These are phyloP conservation scores for Chrysanthemum seticuspe DNA, from an alignment of 129 eudicot genomes.

Conservation along the genomic window DNA sequence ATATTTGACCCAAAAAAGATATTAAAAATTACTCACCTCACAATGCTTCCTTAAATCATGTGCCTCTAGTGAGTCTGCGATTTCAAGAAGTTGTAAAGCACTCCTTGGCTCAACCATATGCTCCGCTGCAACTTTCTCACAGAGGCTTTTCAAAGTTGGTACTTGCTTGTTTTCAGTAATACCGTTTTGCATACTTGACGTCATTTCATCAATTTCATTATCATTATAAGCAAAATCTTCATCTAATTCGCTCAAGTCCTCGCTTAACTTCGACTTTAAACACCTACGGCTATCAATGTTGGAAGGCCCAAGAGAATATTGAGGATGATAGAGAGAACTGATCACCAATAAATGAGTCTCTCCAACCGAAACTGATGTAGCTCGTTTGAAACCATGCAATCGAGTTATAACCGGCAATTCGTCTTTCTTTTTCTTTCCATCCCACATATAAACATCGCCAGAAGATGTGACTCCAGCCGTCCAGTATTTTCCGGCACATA, in stretches of 20 bases:
- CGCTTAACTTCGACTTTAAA: slow-evolving; percentile 28
- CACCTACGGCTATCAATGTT: slow-evolving; percentile 17
- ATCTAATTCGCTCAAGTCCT: slow-evolving; percentile 58
- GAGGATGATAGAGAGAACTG: slow-evolving; percentile 89
- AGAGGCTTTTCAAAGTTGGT: slow-evolving; percentile 88
- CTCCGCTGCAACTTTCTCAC: slow-evolving; percentile 90
- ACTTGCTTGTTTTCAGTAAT: slow-evolving; percentile 24
- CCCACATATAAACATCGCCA: slow-evolving; percentile 95
- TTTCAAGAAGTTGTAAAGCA: slow-evolving; percentile 86
- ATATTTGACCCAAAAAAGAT: background rate
- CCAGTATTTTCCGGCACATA: slow-evolving; percentile 97
- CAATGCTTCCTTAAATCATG: slow-evolving; percentile 86
- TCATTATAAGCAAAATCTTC: slow-evolving; percentile 67
- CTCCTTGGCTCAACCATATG: slow-evolving; percentile 87
- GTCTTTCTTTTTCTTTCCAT: slow-evolving; percentile 66
- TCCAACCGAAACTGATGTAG: slow-evolving; percentile 91
- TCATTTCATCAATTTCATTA: slow-evolving; percentile 38
- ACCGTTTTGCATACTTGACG: slow-evolving; percentile 25
- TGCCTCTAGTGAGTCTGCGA: slow-evolving; percentile 91
- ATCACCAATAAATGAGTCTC: slow-evolving; percentile 83
- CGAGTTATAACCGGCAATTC: slow-evolving; percentile 57
- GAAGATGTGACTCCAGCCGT: slow-evolving; percentile 74
- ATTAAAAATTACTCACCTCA: slow-evolving; percentile 47
- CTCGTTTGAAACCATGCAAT: slow-evolving; percentile 80
- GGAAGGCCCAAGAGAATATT: slow-evolving; percentile 33